Evolutionary conservation across 495 filamentous ascomycete species (phyloP).

Genomic region (Glarea lozoyensis): DNA sequence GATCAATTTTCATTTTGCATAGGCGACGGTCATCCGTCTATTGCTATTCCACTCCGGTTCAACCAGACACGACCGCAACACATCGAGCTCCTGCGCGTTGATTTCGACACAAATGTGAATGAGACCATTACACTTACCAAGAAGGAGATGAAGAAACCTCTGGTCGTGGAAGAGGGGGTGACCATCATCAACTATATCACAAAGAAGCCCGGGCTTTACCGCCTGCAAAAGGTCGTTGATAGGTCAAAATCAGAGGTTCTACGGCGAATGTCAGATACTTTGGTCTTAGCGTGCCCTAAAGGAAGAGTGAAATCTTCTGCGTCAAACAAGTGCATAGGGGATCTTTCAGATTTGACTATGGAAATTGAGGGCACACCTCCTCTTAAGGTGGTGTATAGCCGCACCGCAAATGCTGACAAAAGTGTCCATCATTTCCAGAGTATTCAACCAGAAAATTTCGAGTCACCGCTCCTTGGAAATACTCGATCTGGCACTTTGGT

Average conservation of each 20-base stretch:
- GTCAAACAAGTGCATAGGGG: slow-evolving; percentile 62
- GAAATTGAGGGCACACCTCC: slow-evolving; percentile 84
- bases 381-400: slow-evolving; percentile 85
- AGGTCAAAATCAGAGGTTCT: slow-evolving; percentile 90
- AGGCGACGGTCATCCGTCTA: slow-evolving; percentile 46
- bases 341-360: slow-evolving; percentile 75
- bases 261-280: slow-evolving; percentile 58
- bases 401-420: slow-evolving; percentile 68
- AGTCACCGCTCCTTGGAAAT: slow-evolving; percentile 59
- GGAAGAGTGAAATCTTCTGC: slow-evolving; percentile 58
- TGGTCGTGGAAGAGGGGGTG: slow-evolving; percentile 42
- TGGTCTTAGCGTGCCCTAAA: slow-evolving; percentile 76
- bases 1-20: slow-evolving; percentile 69
- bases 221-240: slow-evolving; percentile 75
- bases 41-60: slow-evolving; percentile 75
- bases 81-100: slow-evolving; percentile 76
- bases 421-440: slow-evolving; percentile 75
- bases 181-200: slow-evolving; percentile 52
- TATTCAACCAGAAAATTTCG: slow-evolving; percentile 79
- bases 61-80: slow-evolving; percentile 84
- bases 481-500: slow-evolving; percentile 45
- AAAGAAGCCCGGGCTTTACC: slow-evolving; percentile 80
- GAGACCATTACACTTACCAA: slow-evolving; percentile 67
- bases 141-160: slow-evolving; percentile 62
- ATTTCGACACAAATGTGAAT: slow-evolving; percentile 67